These are phyloP conservation scores for Esteya vermicola DNA, from an alignment of 2,329 filamentous ascomycete genomes.

Conservation along the genomic window DNA sequence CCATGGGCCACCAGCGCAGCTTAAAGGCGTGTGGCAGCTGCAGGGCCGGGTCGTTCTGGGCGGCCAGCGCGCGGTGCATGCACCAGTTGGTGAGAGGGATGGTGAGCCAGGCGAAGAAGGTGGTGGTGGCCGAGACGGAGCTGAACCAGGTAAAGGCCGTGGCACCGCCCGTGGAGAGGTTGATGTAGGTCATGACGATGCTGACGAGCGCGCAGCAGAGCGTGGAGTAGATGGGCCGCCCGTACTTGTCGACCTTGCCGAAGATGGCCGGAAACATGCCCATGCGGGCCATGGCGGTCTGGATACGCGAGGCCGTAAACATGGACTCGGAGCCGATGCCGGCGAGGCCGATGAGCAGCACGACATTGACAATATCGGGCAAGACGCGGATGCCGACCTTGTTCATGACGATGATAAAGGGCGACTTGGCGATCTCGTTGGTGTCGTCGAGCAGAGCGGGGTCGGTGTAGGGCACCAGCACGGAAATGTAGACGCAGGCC, in stretches of 20 bases:
- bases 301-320: conserved; percentile 7
- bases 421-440: conserved; percentile 10
- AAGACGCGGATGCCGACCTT: conserved; percentile 30
- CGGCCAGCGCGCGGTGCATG: conserved; percentile 7
- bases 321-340: conserved; percentile 9
- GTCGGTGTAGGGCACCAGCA: conserved; percentile 8
- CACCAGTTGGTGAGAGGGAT: conserved; percentile 7
- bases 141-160: conserved; percentile 8
- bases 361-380: conserved; percentile 46
- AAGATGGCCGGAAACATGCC: conserved; percentile 8
- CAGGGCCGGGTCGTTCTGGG: conserved; percentile 7
- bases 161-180: conserved; percentile 5
- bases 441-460: conserved; percentile 3
- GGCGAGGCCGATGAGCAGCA: conserved; percentile 14
- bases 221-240: conserved; percentile 6
- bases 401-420: conserved; percentile 29
- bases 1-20: conserved; percentile 4
- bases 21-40: conserved; percentile 4
- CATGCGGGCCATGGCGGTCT: conserved; percentile 8
- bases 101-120: conserved; percentile 8
- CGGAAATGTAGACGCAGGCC: conserved; percentile 7
- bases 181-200: conserved; percentile 9
- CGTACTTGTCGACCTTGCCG: conserved; percentile 4
- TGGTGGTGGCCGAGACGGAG: conserved; percentile 7
- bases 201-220: conserved; percentile 3